A percentile compares a stretch with the other conserved stretches of the same genome.
Conservation (phyloP, 345 rosid genomes). For the Cardiospermum halicacabum region DNA sequence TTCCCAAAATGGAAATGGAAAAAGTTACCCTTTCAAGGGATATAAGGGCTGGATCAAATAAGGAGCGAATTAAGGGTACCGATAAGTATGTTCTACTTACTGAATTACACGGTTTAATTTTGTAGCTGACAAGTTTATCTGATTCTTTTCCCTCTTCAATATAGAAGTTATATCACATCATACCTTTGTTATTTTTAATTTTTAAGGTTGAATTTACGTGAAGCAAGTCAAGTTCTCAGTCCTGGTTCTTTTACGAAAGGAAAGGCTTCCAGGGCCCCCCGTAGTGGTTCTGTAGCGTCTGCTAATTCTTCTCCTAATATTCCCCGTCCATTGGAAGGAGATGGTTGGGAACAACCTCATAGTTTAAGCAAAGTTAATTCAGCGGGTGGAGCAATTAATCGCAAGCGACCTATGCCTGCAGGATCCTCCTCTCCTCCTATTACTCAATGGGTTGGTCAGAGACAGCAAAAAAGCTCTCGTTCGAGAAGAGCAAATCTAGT, state of each 20-base stretch:
- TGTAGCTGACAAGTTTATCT: background rate
- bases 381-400: slow-evolving; percentile 33
- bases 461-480: slow-evolving; percentile 51
- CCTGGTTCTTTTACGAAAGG: slow-evolving; percentile 36
- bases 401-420: slow-evolving; percentile 39
- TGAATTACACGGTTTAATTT: background rate
- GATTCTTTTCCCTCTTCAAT: background rate
- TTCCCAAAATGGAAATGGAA: slow-evolving; percentile 35
- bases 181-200: slow-evolving; percentile 1
- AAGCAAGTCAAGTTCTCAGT: slow-evolving; percentile 29
- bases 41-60: slow-evolving; percentile 27
- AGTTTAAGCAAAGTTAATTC: slow-evolving; percentile 29
- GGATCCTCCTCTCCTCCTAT: slow-evolving; percentile 48
- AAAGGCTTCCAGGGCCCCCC: slow-evolving; percentile 45
- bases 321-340: slow-evolving; percentile 31
- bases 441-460: slow-evolving; percentile 60
- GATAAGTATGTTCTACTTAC: slow-evolving; percentile 36
- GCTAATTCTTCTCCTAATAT: slow-evolving; percentile 35
- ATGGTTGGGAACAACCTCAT: slow-evolving; percentile 41
- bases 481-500: slow-evolving; percentile 52
- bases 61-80: slow-evolving; percentile 40
- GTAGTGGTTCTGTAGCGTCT: slow-evolving; percentile 36
- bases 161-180: slow-evolving; percentile 4
- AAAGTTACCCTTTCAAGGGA: slow-evolving; percentile 42
- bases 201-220: slow-evolving; percentile 36